Base-by-base conservation (phyloP, 495 filamentous ascomycete species). In the Trichoderma reesei region DNA sequence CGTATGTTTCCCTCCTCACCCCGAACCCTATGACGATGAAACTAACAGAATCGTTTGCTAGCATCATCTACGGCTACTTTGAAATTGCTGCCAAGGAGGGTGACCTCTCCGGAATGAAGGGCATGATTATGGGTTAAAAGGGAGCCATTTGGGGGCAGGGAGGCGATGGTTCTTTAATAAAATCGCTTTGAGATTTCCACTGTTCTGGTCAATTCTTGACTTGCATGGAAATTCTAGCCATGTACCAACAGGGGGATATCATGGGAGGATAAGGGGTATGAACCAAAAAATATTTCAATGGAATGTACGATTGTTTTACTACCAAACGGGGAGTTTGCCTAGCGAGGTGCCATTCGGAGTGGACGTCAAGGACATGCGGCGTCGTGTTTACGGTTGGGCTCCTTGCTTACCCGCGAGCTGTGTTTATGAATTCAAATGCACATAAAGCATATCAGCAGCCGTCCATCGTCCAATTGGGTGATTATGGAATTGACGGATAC, bases 31-130 rank as follows among this genome's bases (percentile, higher is more conserved):
- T 16, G 3, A 59, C 13, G 46, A 65, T 75, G 75, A 72, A 75
- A 63, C 76, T 79, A 71, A 76, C 69, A 26, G 1, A 26, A 26
- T 26, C 26, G 3, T 31, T 37, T 1, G 39, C 41, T 65, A 97
- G 92, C 39, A 98, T 98, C 73, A 98, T 98, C 78, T 98, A 98
- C 74, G 89, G 91, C 65, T 98, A 98, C 79, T 98, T 99, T 71
- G 95, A 99, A 75, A 98, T 98, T 71, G 95, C 95, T 33, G 95
- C 95, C 68, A 96, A 96, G 74, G 95, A 99, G 78, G 94, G 94
- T 65, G 95, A 97, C 73, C 88, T 96, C 71, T 83, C 85, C 59
- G 91, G 91, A 65, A 86, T 96, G 77, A 95, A 94, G 80, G 92
- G 92, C 34, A 90, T 92, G 82, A 86, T 94, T 64, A 85, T 85